Percentiles rank a stretch among this genome's conserved stretches.
phyloP scores from a whole-genome alignment of 345 rosid genomes.

The Carallia brachiata region DNA sequence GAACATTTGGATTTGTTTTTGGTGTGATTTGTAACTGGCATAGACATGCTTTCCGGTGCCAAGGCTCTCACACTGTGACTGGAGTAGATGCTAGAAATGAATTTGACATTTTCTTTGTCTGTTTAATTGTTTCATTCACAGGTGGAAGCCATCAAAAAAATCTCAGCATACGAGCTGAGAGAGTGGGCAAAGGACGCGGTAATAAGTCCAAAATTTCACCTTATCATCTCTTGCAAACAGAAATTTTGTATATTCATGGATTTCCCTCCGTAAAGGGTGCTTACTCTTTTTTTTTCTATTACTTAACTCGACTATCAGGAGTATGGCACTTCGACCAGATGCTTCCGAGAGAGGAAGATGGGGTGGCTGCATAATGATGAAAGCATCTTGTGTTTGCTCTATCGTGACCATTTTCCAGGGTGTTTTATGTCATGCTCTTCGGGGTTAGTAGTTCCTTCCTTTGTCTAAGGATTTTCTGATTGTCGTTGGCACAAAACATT shows the following conservation, averaged over 20 bases:
- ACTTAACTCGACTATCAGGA: slow-evolving; percentile 13
- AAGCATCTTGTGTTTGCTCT: neutral
- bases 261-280: too few species aligned
- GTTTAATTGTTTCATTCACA: neutral
- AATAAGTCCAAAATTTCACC: slow-evolving; percentile 1
- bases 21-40: too few species aligned
- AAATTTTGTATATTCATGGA: neutral
- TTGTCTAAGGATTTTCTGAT: slow-evolving; percentile 7
- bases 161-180: slow-evolving; percentile 36
- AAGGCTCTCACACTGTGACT: too few species aligned
- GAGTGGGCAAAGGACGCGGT: slow-evolving; percentile 32
- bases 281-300: too few species aligned
- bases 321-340: slow-evolving; percentile 40
- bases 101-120: neutral
- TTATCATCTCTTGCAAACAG: neutral
- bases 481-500: neutral
- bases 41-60: too few species aligned
- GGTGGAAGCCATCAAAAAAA: slow-evolving; percentile 32
- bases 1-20: too few species aligned
- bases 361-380: slow-evolving; percentile 30
- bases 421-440: neutral
- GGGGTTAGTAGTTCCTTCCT: slow-evolving; percentile 9
- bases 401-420: neutral
- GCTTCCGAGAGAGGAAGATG: slow-evolving; percentile 21
- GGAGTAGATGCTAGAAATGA: neutral